phyloP scores from a whole-genome alignment of 169 alveolate species.

The Cryptosporidium sp. region DNA sequence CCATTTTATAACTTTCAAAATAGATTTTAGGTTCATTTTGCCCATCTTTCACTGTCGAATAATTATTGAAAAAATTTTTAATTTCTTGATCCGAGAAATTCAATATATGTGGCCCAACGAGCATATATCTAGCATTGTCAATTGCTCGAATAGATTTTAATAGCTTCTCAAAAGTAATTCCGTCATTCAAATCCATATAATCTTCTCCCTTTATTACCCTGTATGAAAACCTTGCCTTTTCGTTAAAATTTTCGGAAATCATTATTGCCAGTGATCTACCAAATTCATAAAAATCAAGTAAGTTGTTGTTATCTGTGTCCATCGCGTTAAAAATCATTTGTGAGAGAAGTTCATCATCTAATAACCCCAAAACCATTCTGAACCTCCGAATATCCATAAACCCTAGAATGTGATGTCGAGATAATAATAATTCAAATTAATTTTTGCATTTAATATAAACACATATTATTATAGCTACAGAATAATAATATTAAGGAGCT shows the following conservation, averaged over 20 bases:
- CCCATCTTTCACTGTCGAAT: conserved; percentile 69
- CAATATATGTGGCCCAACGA: conserved; percentile 64
- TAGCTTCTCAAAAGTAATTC: conserved; percentile 71
- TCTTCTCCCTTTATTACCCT: conserved; percentile 77
- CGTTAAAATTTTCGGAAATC: conserved; percentile 82
- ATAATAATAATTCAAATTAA: too few species aligned
- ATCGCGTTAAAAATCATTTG: conserved; percentile 84
- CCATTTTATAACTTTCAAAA: conserved; percentile 32
- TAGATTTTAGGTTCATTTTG: conserved; percentile 34
- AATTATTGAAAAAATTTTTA: conserved; percentile 73
- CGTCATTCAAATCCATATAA: conserved; percentile 3
- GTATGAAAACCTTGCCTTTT: conserved; percentile 81
- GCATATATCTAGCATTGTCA: conserved; percentile 73
- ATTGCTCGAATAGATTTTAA: conserved; percentile 71
- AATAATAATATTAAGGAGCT: background rate
- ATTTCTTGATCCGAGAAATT: conserved; percentile 71
- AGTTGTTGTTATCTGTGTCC: conserved; percentile 82
- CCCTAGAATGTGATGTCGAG: conserved; percentile 7
- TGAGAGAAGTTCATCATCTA: conserved; percentile 71
- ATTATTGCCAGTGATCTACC: conserved; percentile 83
- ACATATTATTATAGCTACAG: background rate
- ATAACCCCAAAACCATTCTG: conserved; percentile 74
- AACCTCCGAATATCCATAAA: conserved; percentile 66
- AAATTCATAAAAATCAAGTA: conserved; percentile 83
- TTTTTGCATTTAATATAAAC: background rate